Conservation (phyloP, 2,329 filamentous ascomycete genomes). For the Helminthosporium solani region DNA sequence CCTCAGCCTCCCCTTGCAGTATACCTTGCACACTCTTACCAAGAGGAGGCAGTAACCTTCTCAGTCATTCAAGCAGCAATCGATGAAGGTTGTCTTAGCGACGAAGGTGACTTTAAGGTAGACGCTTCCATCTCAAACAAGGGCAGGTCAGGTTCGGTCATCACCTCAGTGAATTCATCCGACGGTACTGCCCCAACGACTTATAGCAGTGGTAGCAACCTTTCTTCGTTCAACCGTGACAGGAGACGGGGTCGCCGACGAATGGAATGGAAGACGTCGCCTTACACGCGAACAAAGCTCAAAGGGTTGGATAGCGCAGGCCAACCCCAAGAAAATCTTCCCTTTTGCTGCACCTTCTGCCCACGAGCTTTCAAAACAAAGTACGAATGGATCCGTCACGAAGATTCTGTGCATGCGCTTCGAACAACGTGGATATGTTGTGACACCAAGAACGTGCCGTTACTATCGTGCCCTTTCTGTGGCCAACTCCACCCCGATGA, state of each 20-base stretch:
- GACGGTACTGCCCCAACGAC: conserved; percentile 35
- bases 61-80: conserved; percentile 35
- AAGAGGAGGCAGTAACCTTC: conserved; percentile 32
- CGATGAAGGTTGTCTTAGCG: conserved; percentile 22
- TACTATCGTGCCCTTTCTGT: conserved; percentile 37
- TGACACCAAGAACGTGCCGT: conserved; percentile 23
- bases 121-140: conserved; percentile 26
- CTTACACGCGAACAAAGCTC: conserved; percentile 28
- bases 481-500: conserved; percentile 35
- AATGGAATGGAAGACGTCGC: conserved; percentile 38
- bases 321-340: conserved; percentile 31
- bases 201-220: conserved; percentile 37
- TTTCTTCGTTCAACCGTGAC: conserved; percentile 38
- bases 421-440: conserved; percentile 43
- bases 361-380: conserved; percentile 40
- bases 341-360: conserved; percentile 42
- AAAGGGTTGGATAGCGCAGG: conserved; percentile 35
- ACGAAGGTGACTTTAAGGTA: conserved; percentile 20
- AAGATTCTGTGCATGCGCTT: conserved; percentile 41
- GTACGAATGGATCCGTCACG: conserved; percentile 42
- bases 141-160: conserved; percentile 28
- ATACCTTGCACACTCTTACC: conserved; percentile 39
- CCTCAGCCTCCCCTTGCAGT: conserved; percentile 36
- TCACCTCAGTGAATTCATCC: conserved; percentile 34
- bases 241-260: conserved; percentile 36